phyloP scores from a whole-genome alignment of 176 grass and related monocot species.

The Phragmites australis region DNA sequence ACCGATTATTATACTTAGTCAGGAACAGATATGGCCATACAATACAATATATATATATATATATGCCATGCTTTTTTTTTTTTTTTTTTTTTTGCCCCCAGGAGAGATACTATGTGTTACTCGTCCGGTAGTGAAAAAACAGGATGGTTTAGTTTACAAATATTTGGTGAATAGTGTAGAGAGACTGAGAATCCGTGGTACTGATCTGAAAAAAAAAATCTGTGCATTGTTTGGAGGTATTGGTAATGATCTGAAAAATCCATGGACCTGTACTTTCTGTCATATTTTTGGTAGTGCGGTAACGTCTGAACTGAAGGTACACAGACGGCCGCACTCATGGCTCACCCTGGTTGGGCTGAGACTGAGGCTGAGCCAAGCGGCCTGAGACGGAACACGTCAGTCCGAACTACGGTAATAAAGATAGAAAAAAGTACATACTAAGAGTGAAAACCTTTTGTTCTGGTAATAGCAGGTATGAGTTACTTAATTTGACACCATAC shows the following conservation, averaged over 20 bases:
- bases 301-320: background rate
- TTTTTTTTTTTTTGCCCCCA: no score
- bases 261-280: constrained; percentile 10
- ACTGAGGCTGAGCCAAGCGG: background rate
- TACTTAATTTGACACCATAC: no score
- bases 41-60: background rate
- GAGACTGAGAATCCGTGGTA: background rate
- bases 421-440: no score
- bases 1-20: background rate
- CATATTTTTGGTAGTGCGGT: background rate
- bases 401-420: no score
- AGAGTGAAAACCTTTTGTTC: background rate
- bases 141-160: background rate
- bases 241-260: background rate
- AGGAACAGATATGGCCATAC: background rate
- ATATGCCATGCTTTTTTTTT: no score
- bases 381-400: constrained; percentile 34
- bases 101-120: background rate
- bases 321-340: background rate
- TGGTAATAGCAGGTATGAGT: no score
- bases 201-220: background rate
- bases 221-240: background rate
- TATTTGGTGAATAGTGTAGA: background rate
- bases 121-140: background rate
- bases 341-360: background rate